Percentiles rank a stretch among this genome's conserved stretches.
Conservation (phyloP, 441 rosid species). For the Flueggea neowawraea region DNA sequence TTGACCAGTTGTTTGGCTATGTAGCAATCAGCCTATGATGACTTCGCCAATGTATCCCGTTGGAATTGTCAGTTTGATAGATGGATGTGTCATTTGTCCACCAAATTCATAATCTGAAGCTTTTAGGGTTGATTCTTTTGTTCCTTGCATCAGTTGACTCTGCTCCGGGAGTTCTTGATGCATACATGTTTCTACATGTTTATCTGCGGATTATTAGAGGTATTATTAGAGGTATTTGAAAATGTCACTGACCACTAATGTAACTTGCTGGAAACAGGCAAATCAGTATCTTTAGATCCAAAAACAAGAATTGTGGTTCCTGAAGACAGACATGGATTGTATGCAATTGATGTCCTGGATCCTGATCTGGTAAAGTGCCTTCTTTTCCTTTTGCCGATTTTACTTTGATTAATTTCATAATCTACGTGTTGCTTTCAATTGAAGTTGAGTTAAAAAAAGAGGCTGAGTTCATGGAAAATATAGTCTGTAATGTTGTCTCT, state of each 20-base stretch:
- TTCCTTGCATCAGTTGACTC: no score
- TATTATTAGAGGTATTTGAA: neutral
- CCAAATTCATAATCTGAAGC: no score
- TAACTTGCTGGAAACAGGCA: conserved; percentile 50
- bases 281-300: conserved; percentile 60
- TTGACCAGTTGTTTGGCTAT: no score
- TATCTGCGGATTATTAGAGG: neutral
- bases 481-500: neutral
- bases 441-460: neutral
- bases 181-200: no score
- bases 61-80: no score
- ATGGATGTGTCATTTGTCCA: no score
- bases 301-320: conserved; percentile 70
- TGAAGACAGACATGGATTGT: conserved; percentile 85
- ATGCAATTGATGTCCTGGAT: conserved; percentile 88
- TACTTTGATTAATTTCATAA: neutral
- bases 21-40: no score
- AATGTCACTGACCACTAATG: neutral
- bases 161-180: no score
- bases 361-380: conserved; percentile 72
- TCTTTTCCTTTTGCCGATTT: neutral
- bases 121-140: no score
- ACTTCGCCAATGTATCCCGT: no score
- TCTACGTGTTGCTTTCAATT: neutral
- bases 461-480: neutral